Percentiles rank a stretch among this genome's conserved stretches.
These are phyloP conservation scores for Aciculosporium take DNA, from an alignment of 2,329 filamentous ascomycete genomes.

Conservation along the genomic window DNA sequence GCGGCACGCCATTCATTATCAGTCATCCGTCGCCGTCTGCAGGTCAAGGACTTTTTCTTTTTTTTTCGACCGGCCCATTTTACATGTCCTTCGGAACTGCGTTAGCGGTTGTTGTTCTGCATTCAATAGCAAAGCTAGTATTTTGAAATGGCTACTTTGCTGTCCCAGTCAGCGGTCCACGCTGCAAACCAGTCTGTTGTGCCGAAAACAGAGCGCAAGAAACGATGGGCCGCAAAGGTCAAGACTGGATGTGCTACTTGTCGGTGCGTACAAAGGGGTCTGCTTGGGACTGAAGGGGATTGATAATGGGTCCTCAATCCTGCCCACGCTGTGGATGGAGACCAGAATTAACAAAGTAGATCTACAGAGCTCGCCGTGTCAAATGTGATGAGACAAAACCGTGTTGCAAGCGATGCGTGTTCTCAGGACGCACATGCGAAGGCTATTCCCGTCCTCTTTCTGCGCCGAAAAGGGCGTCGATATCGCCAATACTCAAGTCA, in stretches of 20 bases:
- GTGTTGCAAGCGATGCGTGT: conserved; percentile 1
- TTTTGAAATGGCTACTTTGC: not conserved
- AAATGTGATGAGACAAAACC: conserved; percentile 5
- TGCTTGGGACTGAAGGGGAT: not conserved
- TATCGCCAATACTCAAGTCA: not conserved
- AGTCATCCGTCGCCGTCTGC: not conserved
- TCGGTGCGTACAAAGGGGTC: conserved; percentile 1
- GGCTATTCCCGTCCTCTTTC: not conserved
- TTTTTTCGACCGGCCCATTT: not conserved
- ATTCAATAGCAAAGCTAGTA: not conserved
- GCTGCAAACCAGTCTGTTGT: not conserved
- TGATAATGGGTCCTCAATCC: not conserved
- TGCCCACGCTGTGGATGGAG: not conserved
- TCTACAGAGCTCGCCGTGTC: conserved; percentile 2
- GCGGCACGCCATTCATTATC: not conserved
- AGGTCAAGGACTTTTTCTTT: not conserved
- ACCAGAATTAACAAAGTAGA: not conserved
- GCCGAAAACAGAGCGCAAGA: not conserved
- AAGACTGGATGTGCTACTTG: conserved; percentile 6
- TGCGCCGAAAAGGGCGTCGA: not conserved
- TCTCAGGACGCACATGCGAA: conserved; percentile 1
- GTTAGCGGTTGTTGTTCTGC: not conserved
- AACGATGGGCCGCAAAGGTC: conserved; percentile 5
- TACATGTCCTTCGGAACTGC: not conserved
- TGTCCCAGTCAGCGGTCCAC: no score